These are phyloP conservation scores for Epichloe amarillans DNA, from an alignment of 2,329 filamentous ascomycete genomes.

Conservation along the genomic window DNA sequence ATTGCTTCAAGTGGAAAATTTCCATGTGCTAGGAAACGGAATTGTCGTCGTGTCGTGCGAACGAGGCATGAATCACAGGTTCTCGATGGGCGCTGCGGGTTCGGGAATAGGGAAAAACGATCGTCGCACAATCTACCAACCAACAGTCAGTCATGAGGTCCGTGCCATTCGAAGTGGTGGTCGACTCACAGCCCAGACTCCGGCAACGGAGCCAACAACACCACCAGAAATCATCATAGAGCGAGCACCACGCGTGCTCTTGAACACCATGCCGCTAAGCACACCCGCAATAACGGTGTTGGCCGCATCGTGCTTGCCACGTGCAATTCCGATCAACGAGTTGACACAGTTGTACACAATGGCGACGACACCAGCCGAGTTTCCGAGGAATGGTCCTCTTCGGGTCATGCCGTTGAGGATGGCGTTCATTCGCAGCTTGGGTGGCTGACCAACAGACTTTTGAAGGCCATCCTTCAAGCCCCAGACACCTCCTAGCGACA, in stretches of 20 bases:
- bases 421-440: conserved; percentile 85
- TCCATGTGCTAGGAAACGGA: conserved; percentile 27
- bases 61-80: conserved; percentile 14
- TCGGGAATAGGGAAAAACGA: conserved; percentile 29
- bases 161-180: not conserved
- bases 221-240: conserved; percentile 92
- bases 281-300: conserved; percentile 81
- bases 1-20: not conserved
- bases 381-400: conserved; percentile 87
- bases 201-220: conserved; percentile 76
- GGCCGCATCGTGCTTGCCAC: conserved; percentile 77
- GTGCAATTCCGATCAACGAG: conserved; percentile 62
- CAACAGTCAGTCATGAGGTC: conserved; percentile 1
- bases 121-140: conserved; percentile 23
- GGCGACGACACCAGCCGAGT: conserved; percentile 88
- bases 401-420: conserved; percentile 90
- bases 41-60: conserved; percentile 8
- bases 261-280: conserved; percentile 88
- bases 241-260: conserved; percentile 79
- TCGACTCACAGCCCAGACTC: conserved; percentile 73
- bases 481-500: conserved; percentile 81
- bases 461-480: conserved; percentile 80
- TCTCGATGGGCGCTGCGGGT: conserved; percentile 13
- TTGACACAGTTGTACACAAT: conserved; percentile 94
- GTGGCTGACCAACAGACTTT: conserved; percentile 62